These are phyloP conservation scores for Durusdinium trenchii DNA, from an alignment of 73 alveolate genomes.

Conservation along the genomic window DNA sequence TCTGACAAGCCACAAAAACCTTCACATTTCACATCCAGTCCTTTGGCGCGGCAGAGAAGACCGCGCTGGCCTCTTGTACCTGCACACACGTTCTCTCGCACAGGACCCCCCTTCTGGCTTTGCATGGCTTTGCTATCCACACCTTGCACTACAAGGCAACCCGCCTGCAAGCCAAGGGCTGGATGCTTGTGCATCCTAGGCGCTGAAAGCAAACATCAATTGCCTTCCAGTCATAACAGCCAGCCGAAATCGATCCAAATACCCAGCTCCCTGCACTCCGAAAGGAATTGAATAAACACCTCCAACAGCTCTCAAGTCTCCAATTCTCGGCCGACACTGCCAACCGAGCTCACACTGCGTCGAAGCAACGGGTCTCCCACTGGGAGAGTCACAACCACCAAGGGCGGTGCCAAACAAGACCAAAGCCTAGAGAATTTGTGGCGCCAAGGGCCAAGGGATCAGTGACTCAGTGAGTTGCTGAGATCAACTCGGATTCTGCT, in stretches of 20 bases:
- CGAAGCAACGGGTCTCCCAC: conserved; percentile 37
- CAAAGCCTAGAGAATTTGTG: conserved; percentile 56
- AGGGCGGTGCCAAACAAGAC: conserved; percentile 79
- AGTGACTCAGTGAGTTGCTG: too few species aligned
- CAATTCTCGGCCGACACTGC: background rate
- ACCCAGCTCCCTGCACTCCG: too few species aligned
- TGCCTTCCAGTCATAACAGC: background rate
- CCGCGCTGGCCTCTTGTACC: conserved; percentile 86
- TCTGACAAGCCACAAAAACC: too few species aligned
- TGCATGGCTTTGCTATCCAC: too few species aligned
- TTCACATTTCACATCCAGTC: background rate
- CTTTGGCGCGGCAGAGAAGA: conserved; percentile 93
- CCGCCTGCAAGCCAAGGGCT: conserved; percentile 79
- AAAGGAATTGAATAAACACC: too few species aligned
- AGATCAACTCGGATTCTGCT: too few species aligned
- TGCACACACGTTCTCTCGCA: background rate
- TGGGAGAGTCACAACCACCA: conserved; percentile 60
- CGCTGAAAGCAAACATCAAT: background rate
- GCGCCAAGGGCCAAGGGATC: too few species aligned
- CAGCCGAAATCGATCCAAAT: too few species aligned
- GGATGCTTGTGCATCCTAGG: conserved; percentile 87
- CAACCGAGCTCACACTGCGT: background rate
- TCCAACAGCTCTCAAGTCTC: too few species aligned
- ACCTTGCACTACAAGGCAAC: background rate
- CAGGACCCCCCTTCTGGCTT: background rate